Conservation (phyloP, 768 basidiomycete species). For the Auricularia cornea region DNA sequence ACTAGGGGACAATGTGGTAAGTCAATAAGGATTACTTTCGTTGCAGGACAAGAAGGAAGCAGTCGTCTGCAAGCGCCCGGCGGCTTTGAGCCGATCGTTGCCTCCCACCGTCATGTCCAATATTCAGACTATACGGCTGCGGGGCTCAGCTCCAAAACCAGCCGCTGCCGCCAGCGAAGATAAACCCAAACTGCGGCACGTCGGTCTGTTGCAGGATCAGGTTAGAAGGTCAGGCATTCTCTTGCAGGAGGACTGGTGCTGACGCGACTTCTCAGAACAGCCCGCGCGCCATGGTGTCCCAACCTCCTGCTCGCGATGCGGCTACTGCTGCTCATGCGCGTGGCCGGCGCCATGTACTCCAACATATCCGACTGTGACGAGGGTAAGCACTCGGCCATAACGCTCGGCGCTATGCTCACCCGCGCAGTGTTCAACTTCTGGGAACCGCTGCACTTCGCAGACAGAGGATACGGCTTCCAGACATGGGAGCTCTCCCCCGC, state of each 20-base stretch:
- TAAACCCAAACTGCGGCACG: conserved; percentile 34
- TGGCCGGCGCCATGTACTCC: conserved; percentile 86
- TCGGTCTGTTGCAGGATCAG: conserved; percentile 72
- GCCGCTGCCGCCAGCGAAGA: conserved; percentile 4
- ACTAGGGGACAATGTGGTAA: no score
- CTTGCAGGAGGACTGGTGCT: conserved; percentile 1
- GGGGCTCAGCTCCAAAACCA: conserved; percentile 18
- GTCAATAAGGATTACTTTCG: no score
- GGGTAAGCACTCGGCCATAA: conserved; percentile 41
- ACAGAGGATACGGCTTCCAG: conserved; percentile 83
- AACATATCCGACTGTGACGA: conserved; percentile 96
- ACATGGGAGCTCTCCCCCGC: conserved; percentile 95
- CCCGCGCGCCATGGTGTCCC: conserved; percentile 78
- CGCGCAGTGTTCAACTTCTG: conserved; percentile 91
- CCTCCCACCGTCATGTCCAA: not conserved
- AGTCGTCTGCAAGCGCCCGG: no score
- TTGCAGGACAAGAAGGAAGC: no score
- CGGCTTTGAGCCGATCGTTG: no score
- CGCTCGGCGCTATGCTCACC: not conserved
- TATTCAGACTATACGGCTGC: conserved; percentile 27
- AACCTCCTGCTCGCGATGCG: conserved; percentile 78
- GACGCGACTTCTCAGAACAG: conserved; percentile 36
- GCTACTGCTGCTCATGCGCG: conserved; percentile 70
- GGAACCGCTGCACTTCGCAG: conserved; percentile 93
- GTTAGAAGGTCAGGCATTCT: conserved; percentile 47